Evolutionary conservation across 768 basidiomycete genomes (phyloP).

Genomic region (Naganishia antarctica): DNA sequence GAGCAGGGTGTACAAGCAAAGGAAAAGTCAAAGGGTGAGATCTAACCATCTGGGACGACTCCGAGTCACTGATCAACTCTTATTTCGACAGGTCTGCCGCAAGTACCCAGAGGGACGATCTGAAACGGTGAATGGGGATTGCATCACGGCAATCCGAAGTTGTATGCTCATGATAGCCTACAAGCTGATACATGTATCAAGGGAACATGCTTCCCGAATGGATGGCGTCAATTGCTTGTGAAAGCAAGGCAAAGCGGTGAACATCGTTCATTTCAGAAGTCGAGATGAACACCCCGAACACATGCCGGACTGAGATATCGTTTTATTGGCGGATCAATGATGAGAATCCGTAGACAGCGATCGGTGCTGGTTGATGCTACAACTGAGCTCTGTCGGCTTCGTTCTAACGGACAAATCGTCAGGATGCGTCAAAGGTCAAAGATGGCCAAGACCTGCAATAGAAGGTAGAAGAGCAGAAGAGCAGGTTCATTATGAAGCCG

Average conservation of each 20-base stretch:
- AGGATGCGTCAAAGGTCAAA: slow-evolving; percentile 1
- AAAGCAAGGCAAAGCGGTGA: no score
- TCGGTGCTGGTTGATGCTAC: slow-evolving; percentile 23
- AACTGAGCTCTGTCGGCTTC: slow-evolving; percentile 17
- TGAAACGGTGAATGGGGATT: background rate
- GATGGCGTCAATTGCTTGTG: no score
- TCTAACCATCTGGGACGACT: background rate
- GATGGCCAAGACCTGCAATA: slow-evolving; percentile 20
- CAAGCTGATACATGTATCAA: background rate
- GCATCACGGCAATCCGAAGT: background rate
- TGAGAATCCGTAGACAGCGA: slow-evolving; percentile 19
- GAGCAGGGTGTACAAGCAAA: slow-evolving; percentile 54
- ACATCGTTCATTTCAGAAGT: no score
- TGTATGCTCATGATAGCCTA: no score
- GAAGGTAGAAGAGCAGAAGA: background rate
- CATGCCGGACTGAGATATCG: slow-evolving; percentile 23
- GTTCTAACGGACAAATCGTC: slow-evolving; percentile 21
- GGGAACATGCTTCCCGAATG: no score
- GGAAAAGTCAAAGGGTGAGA: slow-evolving; percentile 35
- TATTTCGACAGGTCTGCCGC: slow-evolving; percentile 14
- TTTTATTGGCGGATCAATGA: slow-evolving; percentile 25
- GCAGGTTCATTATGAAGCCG: no score
- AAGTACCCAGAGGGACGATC: slow-evolving; percentile 21
- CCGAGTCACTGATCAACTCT: background rate
- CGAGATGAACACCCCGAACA: background rate